These are phyloP conservation scores for Rasamsonia emersonii DNA, from an alignment of 2,329 filamentous ascomycete species.

Conservation along the genomic window DNA sequence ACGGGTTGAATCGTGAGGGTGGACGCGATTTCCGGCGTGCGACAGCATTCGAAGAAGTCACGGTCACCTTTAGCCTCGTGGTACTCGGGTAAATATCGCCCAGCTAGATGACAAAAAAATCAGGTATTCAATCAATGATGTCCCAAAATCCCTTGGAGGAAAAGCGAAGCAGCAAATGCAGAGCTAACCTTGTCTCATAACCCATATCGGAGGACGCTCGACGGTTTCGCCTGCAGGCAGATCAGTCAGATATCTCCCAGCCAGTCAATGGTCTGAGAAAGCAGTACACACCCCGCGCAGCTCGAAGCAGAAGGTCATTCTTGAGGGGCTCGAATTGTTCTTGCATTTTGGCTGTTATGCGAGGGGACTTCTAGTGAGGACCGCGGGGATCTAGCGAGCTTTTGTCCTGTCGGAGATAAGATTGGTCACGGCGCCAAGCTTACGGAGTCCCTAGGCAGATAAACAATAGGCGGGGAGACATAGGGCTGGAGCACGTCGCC, in stretches of 20 bases:
- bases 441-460: no score
- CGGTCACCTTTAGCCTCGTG: constrained; percentile 83
- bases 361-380: not conserved
- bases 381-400: not conserved
- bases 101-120: constrained; percentile 49
- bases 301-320: constrained; percentile 86
- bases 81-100: constrained; percentile 95
- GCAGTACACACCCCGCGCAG: constrained; percentile 63
- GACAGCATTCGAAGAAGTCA: constrained; percentile 98
- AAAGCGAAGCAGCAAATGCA: constrained; percentile 4
- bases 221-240: constrained; percentile 66
- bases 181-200: constrained; percentile 88
- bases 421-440: no score
- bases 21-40: constrained; percentile 82
- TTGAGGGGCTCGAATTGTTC: constrained; percentile 72
- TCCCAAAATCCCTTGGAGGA: constrained; percentile 4
- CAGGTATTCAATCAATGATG: constrained; percentile 6
- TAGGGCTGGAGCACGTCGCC: no score
- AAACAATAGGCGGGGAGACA: no score
- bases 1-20: constrained; percentile 91
- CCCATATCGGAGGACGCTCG: constrained; percentile 92
- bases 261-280: not conserved
- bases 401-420: not conserved
- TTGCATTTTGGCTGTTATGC: constrained; percentile 45
- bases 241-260: not conserved